Base-by-base conservation (phyloP, 75 land plant genomes). In the Azolla pinnata region DNA sequence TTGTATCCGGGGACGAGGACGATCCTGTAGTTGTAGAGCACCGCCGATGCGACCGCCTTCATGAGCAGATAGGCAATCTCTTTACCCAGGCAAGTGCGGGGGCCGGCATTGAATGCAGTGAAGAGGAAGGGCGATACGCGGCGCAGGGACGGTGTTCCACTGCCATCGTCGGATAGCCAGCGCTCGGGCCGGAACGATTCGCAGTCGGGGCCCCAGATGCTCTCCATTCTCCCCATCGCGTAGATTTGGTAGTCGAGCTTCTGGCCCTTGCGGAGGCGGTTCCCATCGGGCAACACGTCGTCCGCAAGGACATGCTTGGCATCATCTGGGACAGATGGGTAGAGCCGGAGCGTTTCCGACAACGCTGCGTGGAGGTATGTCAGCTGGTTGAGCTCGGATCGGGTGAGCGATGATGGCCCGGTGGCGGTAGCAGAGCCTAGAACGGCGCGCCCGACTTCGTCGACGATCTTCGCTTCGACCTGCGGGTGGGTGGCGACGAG, bases 201-300 rank as follows among this genome's bases (percentile, higher is more conserved):
- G 72, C 84, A 81, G 40, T 87, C 88, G 31, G 52, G 49, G 24
- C 92, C 88, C 92, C 92, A 87, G 26, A 87, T 74, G 26, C 67
- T 44, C 70, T 81, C 78, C 78, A 76, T 78, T 34, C 92, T 60
- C 24, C 61, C 88, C 84, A 84, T 83, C 0, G 88, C 67, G 54
- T 70, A 84, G 7, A 79, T 74, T 27, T 31, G 59, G 73, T 73
- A 79, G 26, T 78, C 29, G 0, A 84, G 67, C 27, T 76, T 35
- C 21, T 76, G 62, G 2, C 82, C 85, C 30, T 61, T 71, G 54
- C 54, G 25, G 4, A 81, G 71, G n/a, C 18, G n/a, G 9, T 75
- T 79, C 5, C 92, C 92, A 24, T 84, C 76, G 0, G 92, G 92
- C 20, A 87, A 71, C 8, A 63, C 38, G 10, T 85, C 84, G 31